Base-by-base conservation (phyloP, 139 green algal species). In the Dunaliella primolecta region DNA sequence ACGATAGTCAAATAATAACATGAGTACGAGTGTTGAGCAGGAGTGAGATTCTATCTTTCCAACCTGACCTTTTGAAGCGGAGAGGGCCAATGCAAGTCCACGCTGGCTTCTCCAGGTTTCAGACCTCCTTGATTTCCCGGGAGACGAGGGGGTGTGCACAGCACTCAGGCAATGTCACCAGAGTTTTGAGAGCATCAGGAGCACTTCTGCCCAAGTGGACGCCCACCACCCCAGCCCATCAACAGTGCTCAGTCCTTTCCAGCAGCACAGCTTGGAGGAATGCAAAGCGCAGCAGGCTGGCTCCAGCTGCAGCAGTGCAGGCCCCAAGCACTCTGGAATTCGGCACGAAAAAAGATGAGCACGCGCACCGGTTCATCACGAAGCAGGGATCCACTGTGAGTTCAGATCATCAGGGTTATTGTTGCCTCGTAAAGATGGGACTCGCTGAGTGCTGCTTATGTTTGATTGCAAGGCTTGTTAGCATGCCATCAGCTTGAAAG, bases 301-400 rank as follows among this genome's bases (percentile, higher is more conserved):
- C 15, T 64, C 46, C 46, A 64, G 46, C 46, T 64, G 46, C 46
- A n/a, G n/a, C n/a, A 15, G 46, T 64, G 46, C 46, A 64, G 15
- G 46, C 46, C 46, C 46, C 46, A 7, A 64, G 46, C 75, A 20
- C 29, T 25, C 2, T 80, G 75, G 15, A 33, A 78, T 36, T 33
- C 21, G n/a, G 15, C 15, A 33, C n/a, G 15, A 36, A 3, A 2
- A 2, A 64, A 32, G 30, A 20, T 3, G 3, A 24, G 30, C 34
- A 83, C 78, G 70, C 64, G 37, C 70, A 83, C 78, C 78, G 78
- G 15, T 75, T 37, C 37, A 30, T 83, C 27, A 83, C 78, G 1
- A 83, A 83, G 38, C 36, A 74, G 37, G 78, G 78, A 23, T 75
- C 74, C 78, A 70, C 70, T 30, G 78, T 83, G 78, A 30, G 78